Conservation (phyloP, 768 basidiomycete genomes). For the Xerocomellus dryophilus region DNA sequence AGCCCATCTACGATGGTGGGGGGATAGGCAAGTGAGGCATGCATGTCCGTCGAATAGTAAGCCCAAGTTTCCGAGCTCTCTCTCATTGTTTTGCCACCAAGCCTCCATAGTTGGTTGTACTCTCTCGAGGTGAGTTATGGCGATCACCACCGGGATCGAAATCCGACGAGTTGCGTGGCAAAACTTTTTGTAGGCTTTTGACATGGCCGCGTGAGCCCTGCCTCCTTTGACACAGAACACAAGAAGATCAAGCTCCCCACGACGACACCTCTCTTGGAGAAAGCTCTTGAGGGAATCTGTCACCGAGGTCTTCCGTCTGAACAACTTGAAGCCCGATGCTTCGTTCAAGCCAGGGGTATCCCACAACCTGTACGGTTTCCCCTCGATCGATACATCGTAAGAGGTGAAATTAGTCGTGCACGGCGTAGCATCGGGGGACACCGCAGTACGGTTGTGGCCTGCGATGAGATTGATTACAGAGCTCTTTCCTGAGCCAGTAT, state of each 20-base stretch:
- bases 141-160: conserved; percentile 37
- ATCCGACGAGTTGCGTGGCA: conserved; percentile 31
- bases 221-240: conserved; percentile 22
- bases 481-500: conserved; percentile 37
- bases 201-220: conserved; percentile 16
- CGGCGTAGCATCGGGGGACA: conserved; percentile 28
- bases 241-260: conserved; percentile 20
- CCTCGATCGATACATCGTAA: conserved; percentile 26
- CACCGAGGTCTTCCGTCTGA: conserved; percentile 2
- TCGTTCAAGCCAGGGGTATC: conserved; percentile 34
- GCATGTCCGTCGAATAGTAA: conserved; percentile 31
- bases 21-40: conserved; percentile 24
- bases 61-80: conserved; percentile 10
- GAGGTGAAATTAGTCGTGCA: conserved; percentile 30
- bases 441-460: conserved; percentile 17
- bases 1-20: conserved; percentile 15
- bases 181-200: conserved; percentile 24
- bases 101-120: conserved; percentile 28
- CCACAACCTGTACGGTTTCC: conserved; percentile 22
- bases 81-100: conserved; percentile 33
- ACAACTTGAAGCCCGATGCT: conserved; percentile 2
- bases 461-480: conserved; percentile 42
- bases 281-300: conserved; percentile 26
- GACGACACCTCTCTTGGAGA: conserved; percentile 27
- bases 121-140: conserved; percentile 38